Conservation (phyloP, 192 early-diverging fungal genomes). For the Backusella australiensis region DNA sequence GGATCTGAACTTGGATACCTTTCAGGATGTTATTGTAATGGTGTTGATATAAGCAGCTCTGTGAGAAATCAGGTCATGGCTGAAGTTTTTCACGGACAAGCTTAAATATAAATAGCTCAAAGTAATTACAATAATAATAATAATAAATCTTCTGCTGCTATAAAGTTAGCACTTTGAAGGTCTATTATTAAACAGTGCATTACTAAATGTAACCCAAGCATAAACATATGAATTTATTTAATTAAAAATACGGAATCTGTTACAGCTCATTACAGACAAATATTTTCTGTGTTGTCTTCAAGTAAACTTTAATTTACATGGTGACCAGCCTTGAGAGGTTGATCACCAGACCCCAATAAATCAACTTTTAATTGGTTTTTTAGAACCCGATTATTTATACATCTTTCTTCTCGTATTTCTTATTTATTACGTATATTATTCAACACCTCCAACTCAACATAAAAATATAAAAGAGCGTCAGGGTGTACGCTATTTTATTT, state of each 20-base stretch:
- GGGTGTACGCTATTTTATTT: background rate
- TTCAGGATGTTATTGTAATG: background rate
- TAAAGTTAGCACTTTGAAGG: background rate
- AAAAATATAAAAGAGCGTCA: background rate
- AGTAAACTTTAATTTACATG: no score
- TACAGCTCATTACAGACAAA: no score
- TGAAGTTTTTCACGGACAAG: background rate
- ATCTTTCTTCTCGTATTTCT: background rate
- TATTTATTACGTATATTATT: background rate
- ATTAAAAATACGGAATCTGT: no score
- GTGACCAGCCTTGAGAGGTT: background rate
- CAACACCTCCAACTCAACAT: background rate
- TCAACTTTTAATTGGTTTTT: background rate
- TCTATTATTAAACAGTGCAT: no score
- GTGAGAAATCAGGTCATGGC: background rate
- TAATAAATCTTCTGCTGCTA: no score
- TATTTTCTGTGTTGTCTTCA: no score
- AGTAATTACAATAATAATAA: background rate
- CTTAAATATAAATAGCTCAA: background rate
- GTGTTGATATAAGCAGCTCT: background rate
- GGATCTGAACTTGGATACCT: background rate
- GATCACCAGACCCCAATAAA: background rate
- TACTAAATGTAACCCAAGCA: no score
- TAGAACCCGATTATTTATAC: background rate
- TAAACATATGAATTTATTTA: no score